Evolutionary conservation across 176 grass and related monocot species (phyloP), one percentile per base, ranked within the genome.

Genomic region (Pontederia crassipes): DNA sequence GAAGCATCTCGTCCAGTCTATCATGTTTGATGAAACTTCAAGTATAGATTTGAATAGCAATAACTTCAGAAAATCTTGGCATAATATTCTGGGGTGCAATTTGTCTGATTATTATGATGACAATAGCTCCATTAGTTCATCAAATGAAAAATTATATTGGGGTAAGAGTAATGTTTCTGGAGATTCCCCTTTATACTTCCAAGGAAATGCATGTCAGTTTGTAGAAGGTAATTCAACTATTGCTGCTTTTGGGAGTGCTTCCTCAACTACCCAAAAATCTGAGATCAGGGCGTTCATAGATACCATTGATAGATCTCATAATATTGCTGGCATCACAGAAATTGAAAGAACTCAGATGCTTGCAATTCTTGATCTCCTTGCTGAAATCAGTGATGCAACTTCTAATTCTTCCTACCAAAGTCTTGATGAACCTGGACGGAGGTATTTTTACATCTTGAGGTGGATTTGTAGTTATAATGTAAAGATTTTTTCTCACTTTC

Each of bases 371-470:
- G 92, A 96, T 82, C 78, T 96, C 80, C 77, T 96, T 69, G 59
- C 58, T 80, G 81, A 82, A 80, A 87, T 96, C 65, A 78, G 75
- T 79, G 76, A 90, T 82, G 69, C 77, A 66, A 87, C 57, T 54
- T 46, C 58, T 76, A 66, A 81, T 72, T 90, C 86, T 87, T 70
- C 78, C 32, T 90, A 90, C 49, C 83, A 86, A 82, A 96, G 62
- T 70, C 83, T 96, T 64, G 92, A 96, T 67, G 83, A 96, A 78
- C 68, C 92, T 52, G 92, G 83, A 17, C 79, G 86, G 64, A 85
- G 81, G 92, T 90, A 86, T 78, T 54, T 17, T 58, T 53, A 52
- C 29, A n/a, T 57, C 13, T 18, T 46, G 35, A 45, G 58, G 11
- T 29, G 32, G 28, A 12, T 10, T 2, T 16, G 49, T 8, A 28